Evolutionary conservation across 768 basidiomycete species (phyloP).

Genomic region (Boletus fagicola): DNA sequence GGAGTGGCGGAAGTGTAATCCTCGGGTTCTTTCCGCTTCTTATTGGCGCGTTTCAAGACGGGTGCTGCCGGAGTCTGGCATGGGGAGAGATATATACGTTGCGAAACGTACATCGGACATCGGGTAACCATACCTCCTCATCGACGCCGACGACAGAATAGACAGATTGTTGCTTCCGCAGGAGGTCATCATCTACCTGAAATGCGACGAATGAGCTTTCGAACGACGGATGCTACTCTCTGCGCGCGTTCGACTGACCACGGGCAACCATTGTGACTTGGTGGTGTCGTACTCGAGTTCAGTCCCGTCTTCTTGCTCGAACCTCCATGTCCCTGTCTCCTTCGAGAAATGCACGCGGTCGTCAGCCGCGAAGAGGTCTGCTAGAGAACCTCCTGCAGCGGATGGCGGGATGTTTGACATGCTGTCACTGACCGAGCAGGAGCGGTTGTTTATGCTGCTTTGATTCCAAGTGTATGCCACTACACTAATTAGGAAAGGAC

Average conservation of each 20-base stretch:
- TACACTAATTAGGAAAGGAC: slow-evolving; percentile 12
- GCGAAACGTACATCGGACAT: slow-evolving; percentile 20
- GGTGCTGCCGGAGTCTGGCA: slow-evolving; percentile 83
- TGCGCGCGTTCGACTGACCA: slow-evolving; percentile 52
- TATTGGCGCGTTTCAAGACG: slow-evolving; percentile 74
- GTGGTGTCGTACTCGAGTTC: slow-evolving; percentile 85
- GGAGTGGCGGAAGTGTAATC: slow-evolving; percentile 62
- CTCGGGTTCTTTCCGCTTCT: slow-evolving; percentile 73
- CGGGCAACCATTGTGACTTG: slow-evolving; percentile 78
- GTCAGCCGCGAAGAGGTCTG: slow-evolving; percentile 70
- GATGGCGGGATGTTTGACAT: slow-evolving; percentile 42
- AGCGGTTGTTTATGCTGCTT: slow-evolving; percentile 41
- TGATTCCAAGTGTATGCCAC: slow-evolving; percentile 17
- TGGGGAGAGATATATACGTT: slow-evolving; percentile 22
- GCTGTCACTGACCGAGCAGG: slow-evolving; percentile 2
- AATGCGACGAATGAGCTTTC: slow-evolving; percentile 6
- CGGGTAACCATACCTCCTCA: slow-evolving; percentile 66
- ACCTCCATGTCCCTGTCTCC: slow-evolving; percentile 74
- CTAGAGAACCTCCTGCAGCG: slow-evolving; percentile 50
- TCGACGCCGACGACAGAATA: slow-evolving; percentile 93
- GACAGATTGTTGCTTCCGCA: slow-evolving; percentile 91
- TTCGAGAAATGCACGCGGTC: slow-evolving; percentile 80
- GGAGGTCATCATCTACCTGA: slow-evolving; percentile 83
- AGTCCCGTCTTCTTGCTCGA: slow-evolving; percentile 86
- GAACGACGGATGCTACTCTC: neutral